These are phyloP conservation scores for Pelargonium nanum DNA, from an alignment of 345 rosid species.

Conservation along the genomic window DNA sequence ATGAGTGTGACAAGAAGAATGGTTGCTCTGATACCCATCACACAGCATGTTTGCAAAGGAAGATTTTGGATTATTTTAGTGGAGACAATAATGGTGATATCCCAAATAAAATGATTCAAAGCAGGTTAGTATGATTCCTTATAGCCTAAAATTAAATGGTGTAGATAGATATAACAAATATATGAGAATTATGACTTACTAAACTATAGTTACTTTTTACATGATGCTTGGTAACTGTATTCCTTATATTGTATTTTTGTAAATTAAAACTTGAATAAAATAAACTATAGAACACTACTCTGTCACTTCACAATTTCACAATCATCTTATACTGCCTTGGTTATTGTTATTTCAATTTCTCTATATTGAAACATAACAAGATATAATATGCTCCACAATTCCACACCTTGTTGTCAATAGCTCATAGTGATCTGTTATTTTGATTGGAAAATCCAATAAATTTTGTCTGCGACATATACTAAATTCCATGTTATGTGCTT, in stretches of 20 bases:
- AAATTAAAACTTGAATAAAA: no score
- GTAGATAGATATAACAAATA: slow-evolving; percentile 1
- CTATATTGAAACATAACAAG: no score
- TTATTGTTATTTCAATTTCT: no score
- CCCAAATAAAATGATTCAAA: slow-evolving; percentile 28
- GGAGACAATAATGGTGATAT: slow-evolving; percentile 18
- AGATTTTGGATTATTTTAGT: slow-evolving; percentile 46
- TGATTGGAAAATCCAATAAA: background rate
- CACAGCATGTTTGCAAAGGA: slow-evolving; percentile 44
- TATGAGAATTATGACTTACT: background rate
- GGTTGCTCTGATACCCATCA: slow-evolving; percentile 40
- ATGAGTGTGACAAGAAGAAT: slow-evolving; percentile 30
- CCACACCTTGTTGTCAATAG: background rate
- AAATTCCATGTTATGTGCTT: background rate
- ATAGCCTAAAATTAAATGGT: slow-evolving; percentile 1
- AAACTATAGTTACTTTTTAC: background rate
- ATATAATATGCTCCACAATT: background rate
- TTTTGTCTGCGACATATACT: background rate
- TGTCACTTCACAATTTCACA: no score
- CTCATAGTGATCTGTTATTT: background rate
- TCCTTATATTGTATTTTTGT: background rate
- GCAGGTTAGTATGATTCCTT: slow-evolving; percentile 30
- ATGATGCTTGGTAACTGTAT: background rate
- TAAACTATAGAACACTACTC: no score
- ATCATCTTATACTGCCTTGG: background rate